Conservation (phyloP, 2,329 filamentous ascomycete genomes). For the Neopestalotiopsis clavispora region DNA sequence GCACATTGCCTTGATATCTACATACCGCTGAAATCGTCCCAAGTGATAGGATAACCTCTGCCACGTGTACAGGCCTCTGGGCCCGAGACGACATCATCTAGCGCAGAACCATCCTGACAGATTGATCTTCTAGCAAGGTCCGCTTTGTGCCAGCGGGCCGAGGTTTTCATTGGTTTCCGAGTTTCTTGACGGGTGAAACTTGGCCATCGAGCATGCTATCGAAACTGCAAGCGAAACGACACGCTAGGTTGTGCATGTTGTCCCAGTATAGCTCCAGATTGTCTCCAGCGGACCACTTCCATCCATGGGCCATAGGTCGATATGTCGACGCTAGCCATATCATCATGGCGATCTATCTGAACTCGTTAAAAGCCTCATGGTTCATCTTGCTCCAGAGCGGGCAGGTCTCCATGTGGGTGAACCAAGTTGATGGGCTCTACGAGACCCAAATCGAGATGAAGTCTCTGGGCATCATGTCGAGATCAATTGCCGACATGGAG, state of each 20-base stretch:
- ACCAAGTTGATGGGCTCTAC: background rate
- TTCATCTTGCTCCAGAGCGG: background rate
- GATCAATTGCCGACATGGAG: background rate
- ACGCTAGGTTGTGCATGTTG: background rate
- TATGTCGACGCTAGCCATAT: background rate
- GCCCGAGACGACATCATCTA: background rate
- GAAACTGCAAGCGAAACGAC: background rate
- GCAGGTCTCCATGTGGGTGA: background rate
- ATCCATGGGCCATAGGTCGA: background rate
- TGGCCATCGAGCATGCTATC: background rate
- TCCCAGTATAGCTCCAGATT: background rate
- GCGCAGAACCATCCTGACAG: background rate
- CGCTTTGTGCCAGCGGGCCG: background rate
- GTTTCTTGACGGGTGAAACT: background rate
- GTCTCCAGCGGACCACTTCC: background rate
- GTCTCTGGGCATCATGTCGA: background rate
- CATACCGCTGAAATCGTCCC: background rate
- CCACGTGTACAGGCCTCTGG: background rate
- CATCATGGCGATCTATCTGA: background rate
- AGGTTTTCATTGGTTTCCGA: background rate
- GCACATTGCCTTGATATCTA: background rate
- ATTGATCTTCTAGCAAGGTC: background rate
- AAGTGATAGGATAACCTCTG: background rate
- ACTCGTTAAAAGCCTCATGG: background rate
- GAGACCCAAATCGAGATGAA: background rate